A percentile compares a stretch with the other conserved stretches of the same genome.
Conservation (phyloP, 1,284 basidiomycete genomes). For the Leccinum fallax region DNA sequence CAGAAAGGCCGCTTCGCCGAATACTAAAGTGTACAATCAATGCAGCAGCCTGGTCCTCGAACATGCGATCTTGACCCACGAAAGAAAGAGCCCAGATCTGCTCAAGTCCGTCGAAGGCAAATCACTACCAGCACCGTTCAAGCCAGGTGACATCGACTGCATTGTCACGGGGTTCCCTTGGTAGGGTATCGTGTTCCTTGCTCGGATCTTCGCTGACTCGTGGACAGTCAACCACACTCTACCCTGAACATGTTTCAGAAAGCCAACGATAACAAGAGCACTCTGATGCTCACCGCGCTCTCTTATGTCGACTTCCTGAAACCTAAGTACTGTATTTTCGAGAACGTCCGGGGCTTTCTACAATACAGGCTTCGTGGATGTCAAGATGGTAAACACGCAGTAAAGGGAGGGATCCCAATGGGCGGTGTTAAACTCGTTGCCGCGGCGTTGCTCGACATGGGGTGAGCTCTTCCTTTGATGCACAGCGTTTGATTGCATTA, state of each 20-base stretch:
- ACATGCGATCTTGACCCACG: constrained; percentile 52
- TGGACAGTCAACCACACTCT: constrained; percentile 55
- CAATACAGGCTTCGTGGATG: constrained; percentile 53
- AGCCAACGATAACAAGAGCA: constrained; percentile 55
- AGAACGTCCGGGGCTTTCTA: constrained; percentile 75
- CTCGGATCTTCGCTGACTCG: neutral
- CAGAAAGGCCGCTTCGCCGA: constrained; percentile 49
- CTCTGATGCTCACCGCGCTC: constrained; percentile 56
- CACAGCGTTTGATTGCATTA: neutral
- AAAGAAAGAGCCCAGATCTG: constrained; percentile 40
- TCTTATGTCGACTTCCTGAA: constrained; percentile 64
- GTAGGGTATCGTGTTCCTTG: constrained; percentile 36
- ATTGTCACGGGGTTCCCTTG: constrained; percentile 75
- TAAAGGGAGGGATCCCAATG: constrained; percentile 62
- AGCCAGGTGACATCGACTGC: constrained; percentile 56
- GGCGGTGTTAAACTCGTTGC: constrained; percentile 71
- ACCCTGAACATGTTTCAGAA: constrained; percentile 56
- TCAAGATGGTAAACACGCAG: constrained; percentile 49
- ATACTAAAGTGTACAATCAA: constrained; percentile 52
- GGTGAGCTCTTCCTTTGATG: constrained; percentile 41
- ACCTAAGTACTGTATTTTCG: constrained; percentile 65
- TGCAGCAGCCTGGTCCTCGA: constrained; percentile 63
- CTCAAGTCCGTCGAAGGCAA: constrained; percentile 42
- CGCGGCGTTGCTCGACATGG: constrained; percentile 59
- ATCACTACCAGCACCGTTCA: constrained; percentile 45